A percentile compares a stretch with the other conserved stretches of the same genome.
phyloP scores from a whole-genome alignment of 192 early-diverging fungal genomes.

The Linnemannia schmuckeri region DNA sequence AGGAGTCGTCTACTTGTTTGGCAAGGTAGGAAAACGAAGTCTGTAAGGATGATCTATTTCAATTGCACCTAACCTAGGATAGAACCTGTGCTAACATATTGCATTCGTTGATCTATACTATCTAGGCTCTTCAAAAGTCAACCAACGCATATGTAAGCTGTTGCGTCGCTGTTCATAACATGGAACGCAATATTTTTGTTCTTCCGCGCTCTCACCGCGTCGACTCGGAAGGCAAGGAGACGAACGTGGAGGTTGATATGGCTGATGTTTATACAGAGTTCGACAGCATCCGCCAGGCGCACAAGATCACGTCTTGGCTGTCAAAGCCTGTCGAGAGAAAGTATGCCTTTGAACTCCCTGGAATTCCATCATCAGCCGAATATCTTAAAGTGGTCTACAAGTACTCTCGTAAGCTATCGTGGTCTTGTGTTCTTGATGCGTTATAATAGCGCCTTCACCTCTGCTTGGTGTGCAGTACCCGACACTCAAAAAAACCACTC shows the following conservation, averaged over 20 bases:
- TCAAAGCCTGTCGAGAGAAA: constrained; percentile 79
- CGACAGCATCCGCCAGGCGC: constrained; percentile 65
- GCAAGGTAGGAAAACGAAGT: constrained; percentile 71
- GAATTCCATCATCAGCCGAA: constrained; percentile 81
- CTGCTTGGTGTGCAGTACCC: not conserved
- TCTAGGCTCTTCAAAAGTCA: constrained; percentile 66
- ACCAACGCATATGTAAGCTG: constrained; percentile 80
- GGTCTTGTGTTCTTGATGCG: not conserved
- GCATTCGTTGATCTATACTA: not conserved
- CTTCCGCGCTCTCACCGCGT: constrained; percentile 78
- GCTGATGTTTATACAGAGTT: constrained; percentile 84
- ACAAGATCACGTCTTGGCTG: constrained; percentile 69
- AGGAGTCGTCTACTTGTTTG: constrained; percentile 91
- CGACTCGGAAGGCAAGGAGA: constrained; percentile 66
- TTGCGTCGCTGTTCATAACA: constrained; percentile 81
- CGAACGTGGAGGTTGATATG: constrained; percentile 71
- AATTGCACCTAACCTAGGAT: not conserved
- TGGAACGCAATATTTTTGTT: constrained; percentile 92
- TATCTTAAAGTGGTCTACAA: constrained; percentile 92
- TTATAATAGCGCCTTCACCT: not conserved
- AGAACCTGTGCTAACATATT: not conserved
- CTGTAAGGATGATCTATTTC: too few relatives aligned
- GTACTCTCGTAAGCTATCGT: constrained; percentile 65
- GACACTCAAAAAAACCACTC: not conserved
- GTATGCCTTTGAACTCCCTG: constrained; percentile 93